Evolutionary conservation across 345 rosid genomes (phyloP).

Genomic region (Rhodamnia rubescens): DNA sequence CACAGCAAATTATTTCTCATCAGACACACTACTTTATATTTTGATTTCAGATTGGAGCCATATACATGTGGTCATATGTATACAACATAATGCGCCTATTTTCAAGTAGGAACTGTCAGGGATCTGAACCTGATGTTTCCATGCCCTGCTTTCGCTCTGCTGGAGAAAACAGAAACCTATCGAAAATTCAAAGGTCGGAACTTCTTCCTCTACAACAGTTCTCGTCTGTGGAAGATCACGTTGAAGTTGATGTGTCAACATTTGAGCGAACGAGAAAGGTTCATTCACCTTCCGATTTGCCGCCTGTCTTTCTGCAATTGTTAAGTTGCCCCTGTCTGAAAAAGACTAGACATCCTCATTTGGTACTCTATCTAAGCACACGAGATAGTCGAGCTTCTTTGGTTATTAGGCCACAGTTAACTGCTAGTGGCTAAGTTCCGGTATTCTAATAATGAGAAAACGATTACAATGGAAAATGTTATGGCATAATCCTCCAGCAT

Average conservation of each 20-base stretch:
- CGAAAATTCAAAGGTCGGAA: neutral
- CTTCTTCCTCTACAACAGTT: constrained; percentile 6
- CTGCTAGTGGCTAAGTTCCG: neutral
- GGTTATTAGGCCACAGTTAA: neutral
- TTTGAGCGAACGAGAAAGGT: neutral
- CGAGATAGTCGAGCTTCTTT: neutral
- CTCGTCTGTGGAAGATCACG: neutral
- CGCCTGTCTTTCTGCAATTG: neutral
- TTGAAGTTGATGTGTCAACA: neutral
- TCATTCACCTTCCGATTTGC: neutral
- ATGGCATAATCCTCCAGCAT: neutral
- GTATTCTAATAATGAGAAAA: neutral
- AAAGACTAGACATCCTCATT: neutral
- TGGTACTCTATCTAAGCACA: neutral
- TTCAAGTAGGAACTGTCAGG: constrained; percentile 4
- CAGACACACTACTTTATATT: neutral
- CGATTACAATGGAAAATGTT: neutral
- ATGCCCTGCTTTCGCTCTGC: neutral
- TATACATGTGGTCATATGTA: constrained; percentile 27
- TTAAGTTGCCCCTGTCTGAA: neutral
- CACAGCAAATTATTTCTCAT: neutral
- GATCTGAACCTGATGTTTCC: neutral
- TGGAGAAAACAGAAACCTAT: neutral
- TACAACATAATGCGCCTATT: constrained; percentile 21
- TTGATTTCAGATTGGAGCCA: constrained; percentile 19